phyloP scores from a whole-genome alignment of 805 yeast genomes.

The Metschnikowia henanensis region DNA sequence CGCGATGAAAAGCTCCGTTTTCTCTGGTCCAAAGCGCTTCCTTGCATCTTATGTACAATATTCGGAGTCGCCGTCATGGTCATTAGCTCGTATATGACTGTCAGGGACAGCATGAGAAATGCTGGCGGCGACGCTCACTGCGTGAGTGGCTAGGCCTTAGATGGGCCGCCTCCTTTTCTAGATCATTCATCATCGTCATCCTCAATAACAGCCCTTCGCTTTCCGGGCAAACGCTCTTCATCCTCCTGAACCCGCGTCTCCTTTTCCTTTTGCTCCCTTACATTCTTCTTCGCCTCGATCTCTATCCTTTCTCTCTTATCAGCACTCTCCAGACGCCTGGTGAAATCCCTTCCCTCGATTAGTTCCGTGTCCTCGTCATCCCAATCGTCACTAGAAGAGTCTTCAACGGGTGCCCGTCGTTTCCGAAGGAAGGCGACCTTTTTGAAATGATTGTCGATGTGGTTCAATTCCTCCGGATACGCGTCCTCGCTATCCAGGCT shows the following conservation, averaged over 20 bases:
- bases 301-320: no score
- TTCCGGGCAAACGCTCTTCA: conserved; percentile 16
- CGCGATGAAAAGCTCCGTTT: conserved; percentile 27
- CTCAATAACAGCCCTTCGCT: conserved; percentile 24
- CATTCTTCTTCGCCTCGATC: no score
- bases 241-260: not conserved
- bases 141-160: conserved; percentile 27
- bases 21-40: conserved; percentile 45
- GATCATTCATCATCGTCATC: not conserved
- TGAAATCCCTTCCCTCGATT: no score
- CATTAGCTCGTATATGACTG: conserved; percentile 75
- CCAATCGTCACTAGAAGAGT: no score
- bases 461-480: no score
- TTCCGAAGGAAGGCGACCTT: no score
- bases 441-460: no score
- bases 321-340: no score
- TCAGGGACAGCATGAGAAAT: conserved; percentile 42
- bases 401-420: no score
- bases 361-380: no score
- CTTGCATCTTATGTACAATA: conserved; percentile 57
- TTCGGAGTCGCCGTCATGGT: conserved; percentile 82
- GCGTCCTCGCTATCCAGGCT: not conserved
- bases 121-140: conserved; percentile 50
- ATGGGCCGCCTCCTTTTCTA: not conserved
- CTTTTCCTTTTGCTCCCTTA: no score